Base-by-base conservation (phyloP, 1,284 basidiomycete genomes). In the Flammula alnicola region DNA sequence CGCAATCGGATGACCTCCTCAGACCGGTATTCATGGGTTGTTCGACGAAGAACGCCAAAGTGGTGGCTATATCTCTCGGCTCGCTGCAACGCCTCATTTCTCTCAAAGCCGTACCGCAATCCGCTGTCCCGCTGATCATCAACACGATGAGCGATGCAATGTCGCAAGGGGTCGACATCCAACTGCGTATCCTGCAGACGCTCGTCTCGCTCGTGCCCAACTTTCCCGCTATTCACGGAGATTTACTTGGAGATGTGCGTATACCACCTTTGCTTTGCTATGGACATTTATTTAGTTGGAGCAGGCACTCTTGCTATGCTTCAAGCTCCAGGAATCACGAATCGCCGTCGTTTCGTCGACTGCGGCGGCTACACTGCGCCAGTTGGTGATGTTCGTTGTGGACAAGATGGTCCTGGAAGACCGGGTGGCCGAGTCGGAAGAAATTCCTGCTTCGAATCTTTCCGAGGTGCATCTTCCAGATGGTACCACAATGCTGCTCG, bases 291-390 rank as follows among this genome's bases (percentile, higher is more conserved):
- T n/a, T n/a, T n/a, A 49, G 32, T 5, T 14, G 27, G 5, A 29
- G 5, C 40, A 94, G 91, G 91, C 93, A 0, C 78, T 99, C 0
- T 74, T 97, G 23, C 74, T 98, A 7, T 98, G 95, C 63, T 98
- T 98, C 78, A 93, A 86, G 67, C 74, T 98, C 19, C 95, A 98
- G 69, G 95, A 98, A 57, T 95, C 93, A 5, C 86, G 92, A 52
- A 97, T 97, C 19, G 90, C 91, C 0, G 96, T 98, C 23, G 96
- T 99, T 5, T 96, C 94, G 3, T 97, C 94, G 0, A 99, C 96
- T 1, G 97, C 96, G 0, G 95, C 95, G 0, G 96, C 97, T 0
- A 98, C 95, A 0, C 80, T 99, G 5, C 88, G 96, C 1, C 96
- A 98, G 67, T 80, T 97, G 1, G 93, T 99, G 47, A 98, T 99